A percentile compares a stretch with the other conserved stretches of the same genome.
Evolutionary conservation across 257 asterid species (phyloP).

Genomic region (Nicotiana sylvestris): DNA sequence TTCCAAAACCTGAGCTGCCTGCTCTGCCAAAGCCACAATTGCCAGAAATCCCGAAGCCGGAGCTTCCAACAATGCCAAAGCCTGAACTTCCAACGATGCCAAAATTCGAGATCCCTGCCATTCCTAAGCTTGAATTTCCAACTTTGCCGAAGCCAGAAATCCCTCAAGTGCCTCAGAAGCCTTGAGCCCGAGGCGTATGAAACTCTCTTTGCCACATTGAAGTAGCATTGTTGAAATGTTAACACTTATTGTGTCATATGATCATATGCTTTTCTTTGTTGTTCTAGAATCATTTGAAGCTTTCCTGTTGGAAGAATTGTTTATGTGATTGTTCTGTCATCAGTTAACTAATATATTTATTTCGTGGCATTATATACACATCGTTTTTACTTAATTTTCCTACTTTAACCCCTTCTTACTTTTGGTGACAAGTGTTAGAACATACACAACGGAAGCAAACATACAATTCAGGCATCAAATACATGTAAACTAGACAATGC

Average conservation of each 20-base stretch:
- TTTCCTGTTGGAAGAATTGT: neutral
- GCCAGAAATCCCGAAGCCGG: slow-evolving; percentile 1
- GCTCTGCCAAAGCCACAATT: too few species aligned
- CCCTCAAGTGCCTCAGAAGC: neutral
- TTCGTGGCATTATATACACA: neutral
- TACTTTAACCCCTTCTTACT: neutral
- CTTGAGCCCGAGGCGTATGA: neutral
- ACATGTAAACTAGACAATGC: too few species aligned
- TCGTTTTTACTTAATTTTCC: neutral
- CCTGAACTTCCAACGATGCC: neutral
- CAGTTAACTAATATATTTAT: neutral
- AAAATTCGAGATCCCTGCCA: neutral
- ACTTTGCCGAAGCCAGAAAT: neutral
- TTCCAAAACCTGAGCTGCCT: neutral
- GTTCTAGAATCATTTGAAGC: neutral
- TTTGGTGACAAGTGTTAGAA: too few species aligned
- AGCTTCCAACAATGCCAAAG: neutral
- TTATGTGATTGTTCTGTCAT: neutral
- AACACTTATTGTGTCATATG: neutral
- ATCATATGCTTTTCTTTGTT: neutral
- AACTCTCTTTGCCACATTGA: neutral
- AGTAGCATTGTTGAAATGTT: neutral
- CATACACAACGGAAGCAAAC: too few species aligned
- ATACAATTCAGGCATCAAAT: too few species aligned
- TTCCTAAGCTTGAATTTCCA: neutral